Conservation (phyloP, 805 yeast genomes). For the Candida odintsovae region DNA sequence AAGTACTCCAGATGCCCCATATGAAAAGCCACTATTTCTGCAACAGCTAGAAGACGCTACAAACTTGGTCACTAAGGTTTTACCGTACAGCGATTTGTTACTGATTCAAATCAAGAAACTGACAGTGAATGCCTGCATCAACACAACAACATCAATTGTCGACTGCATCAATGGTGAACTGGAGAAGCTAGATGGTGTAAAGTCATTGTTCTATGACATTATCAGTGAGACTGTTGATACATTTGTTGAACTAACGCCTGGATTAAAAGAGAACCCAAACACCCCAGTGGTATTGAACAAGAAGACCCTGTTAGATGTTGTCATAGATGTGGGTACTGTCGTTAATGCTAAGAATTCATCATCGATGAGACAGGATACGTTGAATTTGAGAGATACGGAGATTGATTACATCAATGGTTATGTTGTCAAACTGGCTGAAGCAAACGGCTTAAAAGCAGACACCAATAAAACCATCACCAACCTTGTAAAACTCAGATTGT, state of each 20-base stretch:
- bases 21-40: conserved; percentile 17
- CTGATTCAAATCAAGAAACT: conserved; percentile 70
- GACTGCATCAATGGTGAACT: conserved; percentile 78
- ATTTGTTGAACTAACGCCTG: conserved; percentile 27
- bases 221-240: conserved; percentile 29
- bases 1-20: conserved; percentile 6
- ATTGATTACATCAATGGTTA: conserved; percentile 83
- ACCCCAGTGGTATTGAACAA: conserved; percentile 20
- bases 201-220: conserved; percentile 26
- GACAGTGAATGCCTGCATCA: conserved; percentile 75
- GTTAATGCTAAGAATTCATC: conserved; percentile 50
- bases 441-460: conserved; percentile 26
- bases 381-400: conserved; percentile 56
- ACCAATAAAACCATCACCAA: conserved; percentile 28
- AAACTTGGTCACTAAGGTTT: conserved; percentile 24
- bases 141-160: conserved; percentile 73
- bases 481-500: conserved; percentile 29
- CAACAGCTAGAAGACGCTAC: conserved; percentile 23
- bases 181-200: conserved; percentile 41
- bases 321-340: conserved; percentile 36
- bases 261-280: conserved; percentile 20
- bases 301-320: conserved; percentile 28
- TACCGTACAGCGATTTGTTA: conserved; percentile 43
- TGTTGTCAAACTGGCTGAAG: conserved; percentile 43
- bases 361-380: conserved; percentile 50